Conservation (phyloP, 148 eudicot genomes). For the Arbutus unedo region DNA sequence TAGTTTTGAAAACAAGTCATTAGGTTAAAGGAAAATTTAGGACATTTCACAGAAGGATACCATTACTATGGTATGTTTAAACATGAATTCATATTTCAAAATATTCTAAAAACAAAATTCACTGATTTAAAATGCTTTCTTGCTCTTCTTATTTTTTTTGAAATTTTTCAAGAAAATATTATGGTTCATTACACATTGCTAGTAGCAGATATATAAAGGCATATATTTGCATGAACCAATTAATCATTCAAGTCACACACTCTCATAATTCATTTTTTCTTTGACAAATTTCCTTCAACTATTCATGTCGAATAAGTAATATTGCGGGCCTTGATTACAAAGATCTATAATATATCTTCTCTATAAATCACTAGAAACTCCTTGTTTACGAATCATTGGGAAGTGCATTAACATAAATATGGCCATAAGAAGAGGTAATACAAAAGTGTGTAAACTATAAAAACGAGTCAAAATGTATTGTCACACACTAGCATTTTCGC, state of each 20-base stretch:
- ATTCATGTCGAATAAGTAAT: slow-evolving; percentile 2
- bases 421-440: neutral
- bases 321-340: neutral
- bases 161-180: no score
- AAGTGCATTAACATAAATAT: neutral
- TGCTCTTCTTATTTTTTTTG: no score
- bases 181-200: no score
- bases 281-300: neutral
- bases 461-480: neutral
- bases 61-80: no score
- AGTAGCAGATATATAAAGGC: neutral
- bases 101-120: no score
- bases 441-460: neutral
- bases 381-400: neutral
- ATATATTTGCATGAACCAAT: neutral
- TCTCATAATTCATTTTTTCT: slow-evolving; percentile 9
- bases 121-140: no score
- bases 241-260: slow-evolving; percentile 12
- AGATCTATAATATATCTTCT: neutral
- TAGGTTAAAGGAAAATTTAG: no score
- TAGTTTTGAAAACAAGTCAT: no score
- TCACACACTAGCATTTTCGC: no score
- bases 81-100: no score
- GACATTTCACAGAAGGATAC: no score
- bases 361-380: neutral